Percentiles rank a stretch among this genome's conserved stretches.
These are phyloP conservation scores for Sugiyamaella novakii DNA, from an alignment of 1,139 yeast genomes.

Conservation along the genomic window DNA sequence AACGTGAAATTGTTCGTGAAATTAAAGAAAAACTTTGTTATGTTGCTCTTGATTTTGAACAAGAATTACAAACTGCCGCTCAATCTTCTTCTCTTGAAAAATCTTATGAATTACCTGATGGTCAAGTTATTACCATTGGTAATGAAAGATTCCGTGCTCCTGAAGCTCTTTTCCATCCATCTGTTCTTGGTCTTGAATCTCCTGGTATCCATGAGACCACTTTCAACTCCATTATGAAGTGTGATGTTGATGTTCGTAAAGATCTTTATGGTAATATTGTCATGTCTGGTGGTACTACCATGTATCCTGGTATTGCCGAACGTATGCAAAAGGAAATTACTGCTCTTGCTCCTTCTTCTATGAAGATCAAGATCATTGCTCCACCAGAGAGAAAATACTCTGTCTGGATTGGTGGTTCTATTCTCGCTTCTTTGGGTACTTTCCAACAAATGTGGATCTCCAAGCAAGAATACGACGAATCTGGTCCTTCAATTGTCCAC, in stretches of 20 bases:
- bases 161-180: slow-evolving; percentile 99
- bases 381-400: slow-evolving; percentile 99
- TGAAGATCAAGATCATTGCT: slow-evolving; percentile 99
- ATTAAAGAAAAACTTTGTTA: slow-evolving; percentile 99
- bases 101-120: slow-evolving; percentile 99
- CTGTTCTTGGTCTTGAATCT: slow-evolving; percentile 96
- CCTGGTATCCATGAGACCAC: slow-evolving; percentile 99
- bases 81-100: slow-evolving; percentile 98
- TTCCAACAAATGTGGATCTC: slow-evolving; percentile 98
- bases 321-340: slow-evolving; percentile 99
- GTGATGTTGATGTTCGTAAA: slow-evolving; percentile 99
- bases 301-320: slow-evolving; percentile 99
- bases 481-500: slow-evolving; percentile 99
- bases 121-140: slow-evolving; percentile 99
- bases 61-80: slow-evolving; percentile 98
- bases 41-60: slow-evolving; percentile 95
- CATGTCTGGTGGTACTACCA: slow-evolving; percentile 99
- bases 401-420: slow-evolving; percentile 99
- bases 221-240: slow-evolving; percentile 98
- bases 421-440: slow-evolving; percentile 96
- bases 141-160: slow-evolving; percentile 99
- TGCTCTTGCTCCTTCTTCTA: slow-evolving; percentile 98
- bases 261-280: slow-evolving; percentile 99
- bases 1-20: slow-evolving; percentile 99
- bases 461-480: slow-evolving; percentile 97